These are phyloP conservation scores for Sugiyamaella qingdaonensis DNA, from an alignment of 805 yeast genomes.

Conservation along the genomic window DNA sequence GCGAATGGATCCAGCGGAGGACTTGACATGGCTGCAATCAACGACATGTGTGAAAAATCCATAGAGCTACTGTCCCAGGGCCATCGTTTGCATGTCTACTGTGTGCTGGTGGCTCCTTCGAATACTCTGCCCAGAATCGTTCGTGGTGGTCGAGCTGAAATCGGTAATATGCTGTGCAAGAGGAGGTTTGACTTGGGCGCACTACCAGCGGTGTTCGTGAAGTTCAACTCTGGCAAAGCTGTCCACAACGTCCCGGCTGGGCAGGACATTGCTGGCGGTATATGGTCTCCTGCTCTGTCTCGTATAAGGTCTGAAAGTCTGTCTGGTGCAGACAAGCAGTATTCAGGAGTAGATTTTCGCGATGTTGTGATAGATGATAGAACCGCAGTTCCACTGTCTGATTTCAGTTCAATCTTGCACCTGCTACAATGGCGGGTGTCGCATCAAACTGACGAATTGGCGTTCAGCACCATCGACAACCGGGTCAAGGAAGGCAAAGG, in stretches of 20 bases:
- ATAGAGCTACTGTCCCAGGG: conserved; percentile 46
- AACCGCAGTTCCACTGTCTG: conserved; percentile 67
- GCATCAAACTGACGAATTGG: conserved; percentile 73
- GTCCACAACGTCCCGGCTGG: conserved; percentile 67
- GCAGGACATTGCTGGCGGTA: conserved; percentile 72
- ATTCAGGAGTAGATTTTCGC: conserved; percentile 75
- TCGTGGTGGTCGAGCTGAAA: conserved; percentile 82
- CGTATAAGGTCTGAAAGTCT: conserved; percentile 57
- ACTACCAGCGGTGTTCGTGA: conserved; percentile 75
- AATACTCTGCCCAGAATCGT: conserved; percentile 79
- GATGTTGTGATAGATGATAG: conserved; percentile 74
- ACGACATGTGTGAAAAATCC: conserved; percentile 45
- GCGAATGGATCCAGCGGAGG: conserved; percentile 4
- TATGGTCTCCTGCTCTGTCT: conserved; percentile 78
- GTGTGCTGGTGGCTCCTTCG: conserved; percentile 75
- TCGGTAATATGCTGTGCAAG: conserved; percentile 85
- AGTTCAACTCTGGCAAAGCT: conserved; percentile 64
- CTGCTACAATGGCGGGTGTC: conserved; percentile 74
- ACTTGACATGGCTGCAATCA: conserved; percentile 36
- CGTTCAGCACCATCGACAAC: conserved; percentile 46
- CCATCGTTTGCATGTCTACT: conserved; percentile 75
- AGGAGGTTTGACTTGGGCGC: conserved; percentile 72
- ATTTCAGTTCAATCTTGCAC: conserved; percentile 66
- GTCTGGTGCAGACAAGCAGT: conserved; percentile 64
- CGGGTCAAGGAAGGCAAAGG: conserved; percentile 48